These are phyloP conservation scores for Cyclaneusma minus DNA, from an alignment of 2,329 filamentous ascomycete species.

Conservation along the genomic window DNA sequence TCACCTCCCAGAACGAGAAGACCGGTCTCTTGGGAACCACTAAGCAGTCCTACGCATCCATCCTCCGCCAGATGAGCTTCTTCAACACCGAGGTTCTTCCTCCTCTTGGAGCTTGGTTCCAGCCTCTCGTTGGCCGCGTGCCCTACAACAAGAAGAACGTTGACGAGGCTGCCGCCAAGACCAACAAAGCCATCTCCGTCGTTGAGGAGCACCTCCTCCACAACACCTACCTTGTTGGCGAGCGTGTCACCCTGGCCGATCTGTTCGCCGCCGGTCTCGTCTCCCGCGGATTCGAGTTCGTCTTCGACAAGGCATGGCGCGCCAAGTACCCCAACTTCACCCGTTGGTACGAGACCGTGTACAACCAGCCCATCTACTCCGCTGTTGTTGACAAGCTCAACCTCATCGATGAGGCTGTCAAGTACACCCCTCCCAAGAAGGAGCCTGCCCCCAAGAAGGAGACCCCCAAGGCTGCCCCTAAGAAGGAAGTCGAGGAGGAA, in stretches of 20 bases:
- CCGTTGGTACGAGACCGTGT: conserved; percentile 89
- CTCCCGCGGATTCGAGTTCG: conserved; percentile 78
- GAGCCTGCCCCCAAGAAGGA: conserved; percentile 49
- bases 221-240: conserved; percentile 95
- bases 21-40: conserved; percentile 98
- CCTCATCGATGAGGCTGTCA: conserved; percentile 67
- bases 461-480: conserved; percentile 32
- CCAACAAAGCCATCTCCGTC: conserved; percentile 52
- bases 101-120: conserved; percentile 65
- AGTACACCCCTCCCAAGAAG: conserved; percentile 62
- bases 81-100: conserved; percentile 78
- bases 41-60: conserved; percentile 99
- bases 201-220: conserved; percentile 77
- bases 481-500: conserved; percentile 40
- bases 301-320: conserved; percentile 88
- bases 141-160: conserved; percentile 97
- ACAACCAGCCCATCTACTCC: conserved; percentile 84
- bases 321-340: conserved; percentile 67
- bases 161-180: conserved; percentile 59
- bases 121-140: conserved; percentile 64
- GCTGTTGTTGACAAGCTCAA: conserved; percentile 60
- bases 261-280: conserved; percentile 69
- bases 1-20: conserved; percentile 99
- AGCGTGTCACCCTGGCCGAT: conserved; percentile 94
- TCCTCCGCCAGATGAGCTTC: conserved; percentile 96